These are phyloP conservation scores for Pythium diclinum DNA, from an alignment of 352 stramenopile species.

Conservation along the genomic window DNA sequence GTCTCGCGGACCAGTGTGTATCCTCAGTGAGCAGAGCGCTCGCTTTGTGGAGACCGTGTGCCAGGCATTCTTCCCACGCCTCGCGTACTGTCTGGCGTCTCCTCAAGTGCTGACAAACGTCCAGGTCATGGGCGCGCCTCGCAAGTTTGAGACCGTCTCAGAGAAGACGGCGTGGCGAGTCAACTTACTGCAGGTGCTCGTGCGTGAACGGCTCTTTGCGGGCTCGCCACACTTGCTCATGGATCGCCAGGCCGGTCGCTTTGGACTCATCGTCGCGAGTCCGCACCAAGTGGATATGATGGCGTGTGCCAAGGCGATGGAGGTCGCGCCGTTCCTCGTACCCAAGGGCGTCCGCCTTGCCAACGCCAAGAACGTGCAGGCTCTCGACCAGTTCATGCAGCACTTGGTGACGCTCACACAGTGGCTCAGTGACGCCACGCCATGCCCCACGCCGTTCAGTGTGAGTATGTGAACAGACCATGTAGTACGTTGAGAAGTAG, in stretches of 20 bases:
- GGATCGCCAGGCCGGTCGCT: constrained; percentile 36
- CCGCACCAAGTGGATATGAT: constrained; percentile 54
- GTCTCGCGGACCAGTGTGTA: constrained; percentile 50
- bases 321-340: constrained; percentile 54
- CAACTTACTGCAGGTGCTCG: constrained; percentile 51
- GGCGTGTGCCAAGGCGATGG: constrained; percentile 47
- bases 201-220: constrained; percentile 54
- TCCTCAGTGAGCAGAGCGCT: constrained; percentile 61
- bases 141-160: constrained; percentile 43
- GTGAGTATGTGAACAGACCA: constrained; percentile 37
- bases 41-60: constrained; percentile 61
- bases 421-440: constrained; percentile 51
- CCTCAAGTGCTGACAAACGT: constrained; percentile 50
- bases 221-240: constrained; percentile 40
- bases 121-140: constrained; percentile 54
- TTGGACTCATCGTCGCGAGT: constrained; percentile 59
- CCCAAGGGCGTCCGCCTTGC: constrained; percentile 59
- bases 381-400: constrained; percentile 51
- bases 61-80: constrained; percentile 57
- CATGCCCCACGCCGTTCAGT: constrained; percentile 51
- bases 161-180: constrained; percentile 59
- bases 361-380: constrained; percentile 38
- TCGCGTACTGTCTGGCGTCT: constrained; percentile 57
- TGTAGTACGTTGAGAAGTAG: too few relatives aligned
- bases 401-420: constrained; percentile 52